Percentiles rank a stretch among this genome's conserved stretches.
Conservation (phyloP, 1,284 basidiomycete species). For the Rhodotorula mucilaginosa region DNA sequence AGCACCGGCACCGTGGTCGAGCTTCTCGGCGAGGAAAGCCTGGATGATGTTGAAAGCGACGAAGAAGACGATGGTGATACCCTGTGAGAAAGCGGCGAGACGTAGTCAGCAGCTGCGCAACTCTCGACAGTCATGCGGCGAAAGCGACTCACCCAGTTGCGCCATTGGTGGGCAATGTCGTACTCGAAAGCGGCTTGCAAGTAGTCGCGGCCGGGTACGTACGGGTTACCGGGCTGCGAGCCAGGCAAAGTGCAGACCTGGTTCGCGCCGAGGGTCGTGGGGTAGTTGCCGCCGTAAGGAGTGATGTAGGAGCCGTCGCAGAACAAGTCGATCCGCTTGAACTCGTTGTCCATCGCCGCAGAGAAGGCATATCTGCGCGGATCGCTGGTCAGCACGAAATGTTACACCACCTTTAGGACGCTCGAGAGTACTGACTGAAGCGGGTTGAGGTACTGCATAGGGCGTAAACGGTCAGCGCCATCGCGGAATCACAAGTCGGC, state of each 20-base stretch:
- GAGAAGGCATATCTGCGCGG: constrained; percentile 52
- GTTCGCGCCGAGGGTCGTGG: constrained; percentile 49
- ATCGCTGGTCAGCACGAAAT: constrained; percentile 54
- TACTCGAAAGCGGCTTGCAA: constrained; percentile 64
- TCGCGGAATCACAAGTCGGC: constrained; percentile 7
- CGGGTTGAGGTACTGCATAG: constrained; percentile 1
- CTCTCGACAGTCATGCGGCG: not conserved
- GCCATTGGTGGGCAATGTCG: constrained; percentile 63
- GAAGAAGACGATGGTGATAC: constrained; percentile 52
- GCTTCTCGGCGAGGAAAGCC: constrained; percentile 28
- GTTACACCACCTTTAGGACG: not conserved
- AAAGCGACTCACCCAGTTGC: constrained; percentile 54
- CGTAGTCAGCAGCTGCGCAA: not conserved
- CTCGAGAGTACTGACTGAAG: not conserved
- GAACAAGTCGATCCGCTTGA: constrained; percentile 53
- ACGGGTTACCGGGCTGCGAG: constrained; percentile 28
- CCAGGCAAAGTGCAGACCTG: constrained; percentile 48
- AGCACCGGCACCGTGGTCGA: constrained; percentile 42
- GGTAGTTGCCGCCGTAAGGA: constrained; percentile 55
- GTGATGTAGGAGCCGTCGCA: constrained; percentile 69
- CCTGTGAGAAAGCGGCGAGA: constrained; percentile 43
- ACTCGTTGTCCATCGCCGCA: constrained; percentile 55
- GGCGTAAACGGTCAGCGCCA: too few species aligned
- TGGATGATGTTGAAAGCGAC: constrained; percentile 46
- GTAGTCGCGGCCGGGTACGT: constrained; percentile 54